phyloP scores from a whole-genome alignment of 208 protist genomes.

The Wallacemonas collosoma region DNA sequence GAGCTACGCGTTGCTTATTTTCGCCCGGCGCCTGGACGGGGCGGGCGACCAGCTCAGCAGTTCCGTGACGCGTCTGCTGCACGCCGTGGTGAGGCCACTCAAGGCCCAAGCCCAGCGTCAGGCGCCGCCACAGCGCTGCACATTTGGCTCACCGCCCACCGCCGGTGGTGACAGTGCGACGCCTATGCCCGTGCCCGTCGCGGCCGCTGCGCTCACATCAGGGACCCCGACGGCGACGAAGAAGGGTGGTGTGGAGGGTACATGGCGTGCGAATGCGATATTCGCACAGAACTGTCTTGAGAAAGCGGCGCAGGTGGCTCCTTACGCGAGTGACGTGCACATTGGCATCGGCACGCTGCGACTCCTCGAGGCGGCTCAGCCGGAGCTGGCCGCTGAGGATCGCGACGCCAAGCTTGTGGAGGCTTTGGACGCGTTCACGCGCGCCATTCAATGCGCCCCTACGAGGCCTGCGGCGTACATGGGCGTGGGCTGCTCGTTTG shows the following conservation, averaged over 20 bases:
- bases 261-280: conserved; percentile 16
- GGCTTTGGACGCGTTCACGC: conserved; percentile 55
- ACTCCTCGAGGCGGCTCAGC: conserved; percentile 51
- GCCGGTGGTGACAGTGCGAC: background rate
- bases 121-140: conserved; percentile 19
- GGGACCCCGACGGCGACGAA: background rate
- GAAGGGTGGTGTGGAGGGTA: background rate
- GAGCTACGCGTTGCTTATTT: conserved; percentile 28
- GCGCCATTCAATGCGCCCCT: conserved; percentile 41
- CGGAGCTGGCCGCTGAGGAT: conserved; percentile 30
- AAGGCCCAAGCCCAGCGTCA: conserved; percentile 1
- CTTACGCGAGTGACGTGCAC: conserved; percentile 57
- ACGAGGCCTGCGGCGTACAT: conserved; percentile 43
- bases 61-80: conserved; percentile 3
- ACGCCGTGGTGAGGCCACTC: conserved; percentile 9
- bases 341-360: conserved; percentile 48
- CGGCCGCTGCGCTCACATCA: background rate
- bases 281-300: conserved; percentile 18
- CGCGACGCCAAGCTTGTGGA: conserved; percentile 45
- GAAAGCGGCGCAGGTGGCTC: background rate
- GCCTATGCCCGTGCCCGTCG: background rate
- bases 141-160: background rate
- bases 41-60: conserved; percentile 19
- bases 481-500: conserved; percentile 59
- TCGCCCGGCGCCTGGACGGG: conserved; percentile 20